phyloP scores from a whole-genome alignment of 2,329 filamentous ascomycete genomes.

The Alternaria novae-zelandiae region DNA sequence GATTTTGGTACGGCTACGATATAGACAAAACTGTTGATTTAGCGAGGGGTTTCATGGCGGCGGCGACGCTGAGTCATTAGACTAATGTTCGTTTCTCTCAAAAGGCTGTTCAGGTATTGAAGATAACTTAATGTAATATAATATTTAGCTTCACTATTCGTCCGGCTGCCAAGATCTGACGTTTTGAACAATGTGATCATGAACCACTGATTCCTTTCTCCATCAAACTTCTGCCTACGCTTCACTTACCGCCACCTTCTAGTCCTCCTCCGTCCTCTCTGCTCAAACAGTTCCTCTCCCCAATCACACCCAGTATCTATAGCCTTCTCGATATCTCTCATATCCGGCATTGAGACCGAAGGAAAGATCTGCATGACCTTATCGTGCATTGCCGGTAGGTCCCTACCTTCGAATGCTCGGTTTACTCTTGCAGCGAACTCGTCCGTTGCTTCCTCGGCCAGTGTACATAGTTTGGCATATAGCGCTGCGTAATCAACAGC shows the following conservation, averaged over 20 bases:
- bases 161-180: background rate
- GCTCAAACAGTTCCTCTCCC: constrained; percentile 3
- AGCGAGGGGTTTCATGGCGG: background rate
- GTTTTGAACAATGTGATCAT: background rate
- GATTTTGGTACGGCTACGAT: background rate
- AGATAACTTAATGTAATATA: background rate
- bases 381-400: constrained; percentile 7
- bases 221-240: background rate
- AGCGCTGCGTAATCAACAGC: background rate
- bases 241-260: background rate
- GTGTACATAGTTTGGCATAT: background rate
- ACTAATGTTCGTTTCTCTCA: background rate
- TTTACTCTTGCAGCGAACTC: constrained; percentile 9
- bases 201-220: background rate
- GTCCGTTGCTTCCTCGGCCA: constrained; percentile 3
- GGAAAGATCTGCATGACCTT: background rate
- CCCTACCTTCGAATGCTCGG: constrained; percentile 17
- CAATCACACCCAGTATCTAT: background rate
- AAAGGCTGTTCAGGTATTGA: background rate
- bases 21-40: background rate
- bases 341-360: constrained; percentile 7
- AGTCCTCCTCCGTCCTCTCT: background rate
- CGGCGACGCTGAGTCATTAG: background rate
- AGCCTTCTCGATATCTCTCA: background rate
- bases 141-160: background rate